phyloP scores from a whole-genome alignment of 2,329 filamentous ascomycete species.

The Arthrobotrys sinensis region DNA sequence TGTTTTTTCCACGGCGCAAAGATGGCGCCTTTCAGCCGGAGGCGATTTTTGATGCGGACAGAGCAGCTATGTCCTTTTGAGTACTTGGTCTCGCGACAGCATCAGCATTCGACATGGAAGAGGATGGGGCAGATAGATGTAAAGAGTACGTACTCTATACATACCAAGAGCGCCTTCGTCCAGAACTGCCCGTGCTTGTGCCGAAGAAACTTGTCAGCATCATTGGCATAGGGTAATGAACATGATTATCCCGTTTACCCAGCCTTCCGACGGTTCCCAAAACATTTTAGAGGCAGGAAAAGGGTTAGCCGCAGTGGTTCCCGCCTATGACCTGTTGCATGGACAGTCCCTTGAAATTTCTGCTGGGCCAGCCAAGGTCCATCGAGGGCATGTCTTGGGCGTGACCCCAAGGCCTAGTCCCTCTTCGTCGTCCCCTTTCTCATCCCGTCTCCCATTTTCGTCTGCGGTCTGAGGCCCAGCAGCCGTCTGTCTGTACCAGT shows the following conservation, averaged over 20 bases:
- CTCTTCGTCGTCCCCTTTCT: constrained; percentile 58
- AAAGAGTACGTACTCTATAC: constrained; percentile 17
- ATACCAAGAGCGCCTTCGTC: constrained; percentile 21
- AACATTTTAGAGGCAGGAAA: constrained; percentile 30
- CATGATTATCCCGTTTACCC: constrained; percentile 23
- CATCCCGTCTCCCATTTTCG: constrained; percentile 59
- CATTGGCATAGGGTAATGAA: constrained; percentile 27
- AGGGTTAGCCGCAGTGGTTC: constrained; percentile 55
- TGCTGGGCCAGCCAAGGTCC: constrained; percentile 42
- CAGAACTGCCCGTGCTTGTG: constrained; percentile 1
- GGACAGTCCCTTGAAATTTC: constrained; percentile 59
- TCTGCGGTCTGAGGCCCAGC: constrained; percentile 40
- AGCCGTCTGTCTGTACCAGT: constrained; percentile 1
- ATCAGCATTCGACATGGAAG: background rate
- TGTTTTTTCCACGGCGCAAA: constrained; percentile 38
- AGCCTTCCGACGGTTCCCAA: constrained; percentile 30
- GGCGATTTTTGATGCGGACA: background rate
- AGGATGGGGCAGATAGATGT: constrained; percentile 12
- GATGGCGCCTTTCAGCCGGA: constrained; percentile 40
- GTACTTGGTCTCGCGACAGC: constrained; percentile 34
- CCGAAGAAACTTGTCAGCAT: constrained; percentile 17
- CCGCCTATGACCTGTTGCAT: constrained; percentile 51
- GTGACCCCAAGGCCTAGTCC: constrained; percentile 49
- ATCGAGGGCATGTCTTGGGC: constrained; percentile 37
- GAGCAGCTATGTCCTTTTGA: constrained; percentile 19